Conservation (phyloP, 805 yeast genomes). For the Kodamaea lidongshanica region DNA sequence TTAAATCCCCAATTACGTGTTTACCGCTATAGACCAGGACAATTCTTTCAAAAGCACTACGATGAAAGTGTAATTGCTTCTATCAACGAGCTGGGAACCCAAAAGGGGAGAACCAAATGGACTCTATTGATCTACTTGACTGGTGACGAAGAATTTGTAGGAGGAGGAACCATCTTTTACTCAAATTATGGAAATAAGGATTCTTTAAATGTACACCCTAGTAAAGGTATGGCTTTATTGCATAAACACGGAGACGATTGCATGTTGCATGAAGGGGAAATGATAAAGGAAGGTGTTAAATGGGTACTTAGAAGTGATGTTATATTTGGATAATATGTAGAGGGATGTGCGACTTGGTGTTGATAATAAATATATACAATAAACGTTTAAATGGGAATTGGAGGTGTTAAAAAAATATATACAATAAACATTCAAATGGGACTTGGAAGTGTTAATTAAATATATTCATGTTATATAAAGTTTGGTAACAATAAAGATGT, state of each 20-base stretch:
- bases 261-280: conserved; percentile 51
- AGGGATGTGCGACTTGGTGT: too few relatives aligned
- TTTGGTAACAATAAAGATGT: too few relatives aligned
- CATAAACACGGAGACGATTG: conserved; percentile 67
- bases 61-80: conserved; percentile 47
- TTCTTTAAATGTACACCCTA: conserved; percentile 39
- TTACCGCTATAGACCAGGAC: conserved; percentile 51
- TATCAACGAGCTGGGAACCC: conserved; percentile 16
- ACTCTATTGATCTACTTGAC: conserved; percentile 53
- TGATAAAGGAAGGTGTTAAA: conserved; percentile 47
- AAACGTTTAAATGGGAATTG: too few relatives aligned
- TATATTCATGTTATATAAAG: too few relatives aligned
- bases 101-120: conserved; percentile 47
- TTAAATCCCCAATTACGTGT: conserved; percentile 52
- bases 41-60: conserved; percentile 54
- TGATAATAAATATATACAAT: too few relatives aligned
- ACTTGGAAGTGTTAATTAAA: too few relatives aligned
- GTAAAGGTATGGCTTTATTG: conserved; percentile 49
- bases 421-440: too few relatives aligned
- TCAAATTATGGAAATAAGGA: conserved; percentile 18
- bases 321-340: conserved; percentile 15
- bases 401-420: too few relatives aligned
- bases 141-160: conserved; percentile 49
- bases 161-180: conserved; percentile 57
- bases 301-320: conserved; percentile 63